Conservation (phyloP, 2,329 filamentous ascomycete genomes). For the Epichloe sibirici region DNA sequence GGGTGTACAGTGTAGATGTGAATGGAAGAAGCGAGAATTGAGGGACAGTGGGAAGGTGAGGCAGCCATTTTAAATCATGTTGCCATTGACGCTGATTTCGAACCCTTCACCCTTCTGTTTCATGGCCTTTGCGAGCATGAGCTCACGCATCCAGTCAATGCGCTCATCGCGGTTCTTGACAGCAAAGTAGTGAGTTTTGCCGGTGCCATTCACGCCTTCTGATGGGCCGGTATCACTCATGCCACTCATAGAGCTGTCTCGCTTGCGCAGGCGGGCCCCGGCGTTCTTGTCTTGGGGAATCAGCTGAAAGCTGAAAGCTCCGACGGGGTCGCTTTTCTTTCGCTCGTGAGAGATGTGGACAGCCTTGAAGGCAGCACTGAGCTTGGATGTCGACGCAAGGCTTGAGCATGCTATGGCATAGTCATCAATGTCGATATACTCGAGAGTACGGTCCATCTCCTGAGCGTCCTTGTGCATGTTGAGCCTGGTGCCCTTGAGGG, state of each 20-base stretch:
- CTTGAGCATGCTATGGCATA: constrained; percentile 79
- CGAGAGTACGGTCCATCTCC: constrained; percentile 45
- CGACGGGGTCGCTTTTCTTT: constrained; percentile 45
- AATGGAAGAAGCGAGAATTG: not conserved
- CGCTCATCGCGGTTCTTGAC: constrained; percentile 78
- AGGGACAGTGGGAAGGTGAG: not conserved
- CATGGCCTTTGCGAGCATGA: constrained; percentile 81
- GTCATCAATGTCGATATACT: constrained; percentile 79
- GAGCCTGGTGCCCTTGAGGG: constrained; percentile 62
- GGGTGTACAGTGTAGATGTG: too few species aligned
- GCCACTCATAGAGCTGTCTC: constrained; percentile 32
- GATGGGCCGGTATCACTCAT: constrained; percentile 20
- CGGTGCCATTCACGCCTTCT: constrained; percentile 46
- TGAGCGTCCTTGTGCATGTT: constrained; percentile 60
- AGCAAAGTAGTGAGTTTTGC: constrained; percentile 89
- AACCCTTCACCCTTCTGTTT: constrained; percentile 76
- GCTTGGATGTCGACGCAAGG: constrained; percentile 62
- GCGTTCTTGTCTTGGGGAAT: constrained; percentile 52
- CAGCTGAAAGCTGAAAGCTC: constrained; percentile 75
- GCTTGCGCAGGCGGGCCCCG: constrained; percentile 39
- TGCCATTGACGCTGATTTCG: constrained; percentile 71
- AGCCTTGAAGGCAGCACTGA: constrained; percentile 77
- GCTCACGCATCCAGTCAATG: constrained; percentile 94
- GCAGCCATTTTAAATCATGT: constrained; percentile 41
- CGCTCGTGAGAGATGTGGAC: constrained; percentile 48